Percentiles rank a stretch among this genome's conserved stretches.
phyloP scores from a whole-genome alignment of 257 asterid species.

The Primulina tabacum region DNA sequence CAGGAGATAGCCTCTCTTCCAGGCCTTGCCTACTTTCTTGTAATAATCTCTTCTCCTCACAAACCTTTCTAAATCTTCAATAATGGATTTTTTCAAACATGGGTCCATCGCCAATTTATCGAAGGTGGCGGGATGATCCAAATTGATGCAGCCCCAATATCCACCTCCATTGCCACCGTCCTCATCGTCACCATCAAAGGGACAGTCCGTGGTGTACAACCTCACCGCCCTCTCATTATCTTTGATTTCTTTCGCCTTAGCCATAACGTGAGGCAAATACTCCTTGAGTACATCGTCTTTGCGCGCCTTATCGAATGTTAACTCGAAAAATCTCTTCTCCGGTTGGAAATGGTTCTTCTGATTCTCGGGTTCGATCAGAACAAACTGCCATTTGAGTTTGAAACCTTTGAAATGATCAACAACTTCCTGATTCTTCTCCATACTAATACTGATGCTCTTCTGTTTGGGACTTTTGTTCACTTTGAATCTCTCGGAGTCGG shows the following conservation, averaged over 20 bases:
- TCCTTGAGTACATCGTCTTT: constrained; percentile 41
- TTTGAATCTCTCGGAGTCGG: constrained; percentile 44
- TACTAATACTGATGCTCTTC: constrained; percentile 38
- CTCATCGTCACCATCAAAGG: constrained; percentile 42
- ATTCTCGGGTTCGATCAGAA: constrained; percentile 44
- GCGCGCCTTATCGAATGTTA: constrained; percentile 42
- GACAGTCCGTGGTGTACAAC: constrained; percentile 59
- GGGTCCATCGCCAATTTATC: constrained; percentile 74
- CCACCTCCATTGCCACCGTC: constrained; percentile 46
- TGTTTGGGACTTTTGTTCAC: constrained; percentile 53
- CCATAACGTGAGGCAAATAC: constrained; percentile 51
- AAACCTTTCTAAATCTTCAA: constrained; percentile 72
- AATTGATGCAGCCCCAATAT: constrained; percentile 58
- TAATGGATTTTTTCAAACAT: constrained; percentile 39
- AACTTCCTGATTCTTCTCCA: constrained; percentile 54
- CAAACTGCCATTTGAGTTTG: constrained; percentile 54
- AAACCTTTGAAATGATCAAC: constrained; percentile 31
- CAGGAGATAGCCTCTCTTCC: constrained; percentile 81
- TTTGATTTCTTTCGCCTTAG: constrained; percentile 50
- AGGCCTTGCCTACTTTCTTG: constrained; percentile 76
- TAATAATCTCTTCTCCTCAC: constrained; percentile 70
- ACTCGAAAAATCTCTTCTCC: constrained; percentile 63
- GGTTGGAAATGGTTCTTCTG: constrained; percentile 18
- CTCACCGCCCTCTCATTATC: constrained; percentile 49
- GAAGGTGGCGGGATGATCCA: constrained; percentile 75